Base-by-base conservation (phyloP, 345 rosid genomes). In the Citrus glauca region DNA sequence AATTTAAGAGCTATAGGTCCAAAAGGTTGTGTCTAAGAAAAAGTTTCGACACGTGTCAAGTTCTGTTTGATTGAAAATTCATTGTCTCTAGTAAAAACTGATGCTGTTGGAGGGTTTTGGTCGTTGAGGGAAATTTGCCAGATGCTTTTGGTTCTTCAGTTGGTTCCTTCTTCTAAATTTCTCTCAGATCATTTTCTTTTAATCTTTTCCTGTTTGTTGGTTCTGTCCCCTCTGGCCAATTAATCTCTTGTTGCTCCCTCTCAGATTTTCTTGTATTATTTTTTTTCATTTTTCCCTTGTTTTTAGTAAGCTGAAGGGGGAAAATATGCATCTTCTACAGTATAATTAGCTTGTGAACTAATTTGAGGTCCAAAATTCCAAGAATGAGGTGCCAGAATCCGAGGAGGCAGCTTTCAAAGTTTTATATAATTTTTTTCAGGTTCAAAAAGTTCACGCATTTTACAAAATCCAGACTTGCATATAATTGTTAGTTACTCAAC, bases 11-110 rank as follows among this genome's bases (percentile, higher is more conserved):
- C 50, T 45, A 13, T 72, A 22, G 57, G 57, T 38, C 73, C 61
- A 30, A 55, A 60, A 69, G 22, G 57, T 48, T n/a, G 42, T 28
- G 73, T 33, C 78, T 37, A 64, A 77, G 75, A 28, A 62, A 50
- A 59, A 25, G 33, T 72, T 72, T 16, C 2, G 82, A 84, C 94
- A 87, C 87, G 91, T 87, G 91, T 88, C 78, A 37, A 45, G 53
- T 67, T 70, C 32, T 60, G 56, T 84, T 84, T 83, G 88, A 84
- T 78, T 82, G 60, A 48, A 56, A 56, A 40, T 48, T 74, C 73
- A 30, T 69, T 75, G 11, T 27, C 74, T 56, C 28, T 40, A 20
- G 40, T 9, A 59, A 66, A 24, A 42, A 56, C 57, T 53, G 22
- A 68, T 11, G 38, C n/a, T 56, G 38, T 17, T 53, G 16, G 74